Evolutionary conservation across 345 rosid species (phyloP).

Genomic region (Triadica sebifera): DNA sequence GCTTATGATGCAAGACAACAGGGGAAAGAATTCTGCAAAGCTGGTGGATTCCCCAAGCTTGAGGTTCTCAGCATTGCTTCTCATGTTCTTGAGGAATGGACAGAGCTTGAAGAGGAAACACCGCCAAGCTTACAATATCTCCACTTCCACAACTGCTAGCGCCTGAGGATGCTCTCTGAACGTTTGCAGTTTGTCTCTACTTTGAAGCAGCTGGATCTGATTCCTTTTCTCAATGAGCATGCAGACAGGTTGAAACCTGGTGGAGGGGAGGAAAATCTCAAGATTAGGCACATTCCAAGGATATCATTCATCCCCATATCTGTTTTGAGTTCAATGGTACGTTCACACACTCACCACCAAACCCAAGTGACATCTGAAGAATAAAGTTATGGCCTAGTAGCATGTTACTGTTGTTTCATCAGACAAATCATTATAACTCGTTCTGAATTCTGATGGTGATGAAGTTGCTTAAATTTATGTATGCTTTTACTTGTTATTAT

Average conservation of each 20-base stretch:
- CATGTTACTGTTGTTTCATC: background rate
- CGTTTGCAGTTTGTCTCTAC: conserved; percentile 42
- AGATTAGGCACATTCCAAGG: conserved; percentile 38
- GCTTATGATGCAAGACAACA: conserved; percentile 36
- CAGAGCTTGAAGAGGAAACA: conserved; percentile 44
- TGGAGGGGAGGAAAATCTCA: conserved; percentile 40
- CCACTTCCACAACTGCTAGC: conserved; percentile 32
- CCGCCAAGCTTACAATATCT: conserved; percentile 35
- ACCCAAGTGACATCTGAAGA: conserved; percentile 14
- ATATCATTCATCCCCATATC: conserved; percentile 28
- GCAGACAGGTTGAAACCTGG: conserved; percentile 36
- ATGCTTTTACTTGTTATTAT: background rate
- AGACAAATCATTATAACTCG: background rate
- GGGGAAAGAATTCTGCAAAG: conserved; percentile 40
- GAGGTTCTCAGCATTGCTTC: conserved; percentile 40
- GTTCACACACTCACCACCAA: conserved; percentile 11
- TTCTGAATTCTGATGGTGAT: background rate
- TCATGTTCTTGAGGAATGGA: conserved; percentile 36
- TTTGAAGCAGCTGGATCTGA: conserved; percentile 27
- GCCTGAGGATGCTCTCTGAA: conserved; percentile 40
- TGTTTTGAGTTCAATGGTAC: background rate
- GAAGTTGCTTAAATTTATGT: background rate
- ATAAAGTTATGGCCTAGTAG: background rate
- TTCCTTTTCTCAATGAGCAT: conserved; percentile 39
- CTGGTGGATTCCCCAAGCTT: conserved; percentile 41